Evolutionary conservation across 2,329 filamentous ascomycete species (phyloP), one percentile per base, ranked within the genome.

Genomic region (Aspergillus quadrilineatus): DNA sequence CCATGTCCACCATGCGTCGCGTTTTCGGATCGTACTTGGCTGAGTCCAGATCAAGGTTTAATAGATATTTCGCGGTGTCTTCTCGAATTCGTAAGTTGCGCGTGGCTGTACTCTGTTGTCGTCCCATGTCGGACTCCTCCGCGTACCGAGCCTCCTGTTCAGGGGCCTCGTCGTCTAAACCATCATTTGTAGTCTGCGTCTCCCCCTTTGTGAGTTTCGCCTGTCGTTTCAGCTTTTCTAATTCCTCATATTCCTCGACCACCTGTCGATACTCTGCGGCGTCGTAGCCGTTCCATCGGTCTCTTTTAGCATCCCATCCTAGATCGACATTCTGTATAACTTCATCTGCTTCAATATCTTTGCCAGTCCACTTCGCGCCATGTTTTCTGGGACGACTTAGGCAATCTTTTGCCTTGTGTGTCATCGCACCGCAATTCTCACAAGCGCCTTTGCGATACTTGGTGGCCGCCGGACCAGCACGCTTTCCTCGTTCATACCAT

Each of bases 201-300:
- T 49, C 48, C 4, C 75, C 80, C 10, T 75, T 77, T 34, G 81
- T 79, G 3, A 74, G 76, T n/a, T 73, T 80, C 1, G 81, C 82
- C 47, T 77, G 79, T 45, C 79, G 80, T 60, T 79, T 87, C 60
- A 97, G 77, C 63, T 88, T 85, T 70, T 97, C 93, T 73, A 97
- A 79, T 69, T 93, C 85, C 60, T 94, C 88, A 73, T 89, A 96
- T 65, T 96, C 90, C 50, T 96, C 87, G 41, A 97, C 86, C n/a
- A 97, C 90, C 59, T 85, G 81, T 58, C 85, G 82, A 72, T 96
- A 97, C 73, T 97, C 90, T 63, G 84, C 85, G 1, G 92, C 80
- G 72, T 97, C 92, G 74, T 96, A 99, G n/a, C 93, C 93, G 70
- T 97, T 97, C 93, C 94, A 99, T 43, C 93, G 85, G 77, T 99